Evolutionary conservation across 2,329 filamentous ascomycete species (phyloP).

Genomic region (Zarea fungicola): DNA sequence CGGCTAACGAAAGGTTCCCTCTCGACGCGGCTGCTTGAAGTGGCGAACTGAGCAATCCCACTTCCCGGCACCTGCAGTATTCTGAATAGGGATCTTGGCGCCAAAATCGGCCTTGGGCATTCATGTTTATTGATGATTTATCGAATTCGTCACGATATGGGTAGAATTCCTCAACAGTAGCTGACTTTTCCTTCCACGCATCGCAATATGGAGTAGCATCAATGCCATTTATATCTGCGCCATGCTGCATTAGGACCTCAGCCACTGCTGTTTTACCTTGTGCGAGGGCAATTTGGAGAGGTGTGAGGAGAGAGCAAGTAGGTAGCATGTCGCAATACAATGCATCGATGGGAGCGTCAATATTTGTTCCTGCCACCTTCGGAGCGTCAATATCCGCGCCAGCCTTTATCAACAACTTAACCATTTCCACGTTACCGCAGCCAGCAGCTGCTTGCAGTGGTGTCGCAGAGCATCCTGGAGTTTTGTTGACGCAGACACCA

Average conservation of each 20-base stretch:
- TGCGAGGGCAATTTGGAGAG: neutral
- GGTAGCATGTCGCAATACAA: neutral
- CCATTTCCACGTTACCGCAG: constrained; percentile 12
- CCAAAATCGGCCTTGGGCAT: neutral
- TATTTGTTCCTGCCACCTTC: no score
- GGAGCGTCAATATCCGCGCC: constrained; percentile 15
- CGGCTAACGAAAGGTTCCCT: neutral
- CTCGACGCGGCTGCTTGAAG: neutral
- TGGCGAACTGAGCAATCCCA: neutral
- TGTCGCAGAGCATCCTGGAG: neutral
- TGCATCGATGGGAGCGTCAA: neutral
- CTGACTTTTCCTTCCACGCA: neutral
- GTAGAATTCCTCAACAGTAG: neutral
- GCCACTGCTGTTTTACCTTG: neutral
- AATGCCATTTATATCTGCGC: constrained; percentile 3
- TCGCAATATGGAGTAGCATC: neutral
- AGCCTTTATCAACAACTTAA: constrained; percentile 14
- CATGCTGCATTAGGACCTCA: neutral
- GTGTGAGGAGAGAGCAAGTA: neutral
- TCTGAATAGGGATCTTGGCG: no score
- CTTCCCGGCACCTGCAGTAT: no score
- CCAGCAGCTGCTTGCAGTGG: constrained; percentile 16
- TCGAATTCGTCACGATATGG: no score
- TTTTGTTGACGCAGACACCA: neutral
- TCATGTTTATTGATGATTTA: no score